These are phyloP conservation scores for Gossypium mustelinum DNA, from an alignment of 345 rosid species.

Conservation along the genomic window DNA sequence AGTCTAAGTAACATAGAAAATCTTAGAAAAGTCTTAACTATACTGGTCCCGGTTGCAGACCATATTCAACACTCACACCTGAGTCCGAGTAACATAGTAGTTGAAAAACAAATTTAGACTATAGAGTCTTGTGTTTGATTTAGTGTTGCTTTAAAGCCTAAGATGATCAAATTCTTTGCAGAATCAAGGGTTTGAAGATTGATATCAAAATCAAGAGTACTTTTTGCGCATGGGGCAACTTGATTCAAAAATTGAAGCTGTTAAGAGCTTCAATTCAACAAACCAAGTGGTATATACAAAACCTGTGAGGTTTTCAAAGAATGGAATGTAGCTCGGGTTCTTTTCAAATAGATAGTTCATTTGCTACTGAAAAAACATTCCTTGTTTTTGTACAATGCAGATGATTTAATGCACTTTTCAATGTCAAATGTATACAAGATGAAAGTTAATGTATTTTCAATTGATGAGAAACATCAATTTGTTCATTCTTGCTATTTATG, in stretches of 20 bases:
- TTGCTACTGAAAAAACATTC: too few relatives aligned
- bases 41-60: too few relatives aligned
- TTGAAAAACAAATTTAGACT: neutral
- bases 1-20: too few relatives aligned
- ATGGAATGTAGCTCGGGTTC: neutral
- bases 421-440: too few relatives aligned
- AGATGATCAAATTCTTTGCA: slow-evolving; percentile 2
- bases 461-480: neutral
- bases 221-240: neutral
- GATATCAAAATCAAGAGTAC: neutral
- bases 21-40: too few relatives aligned
- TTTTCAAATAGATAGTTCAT: too few relatives aligned
- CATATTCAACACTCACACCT: too few relatives aligned
- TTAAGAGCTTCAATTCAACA: neutral
- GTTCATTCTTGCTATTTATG: neutral
- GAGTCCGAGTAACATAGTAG: neutral
- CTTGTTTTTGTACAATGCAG: too few relatives aligned
- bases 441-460: neutral
- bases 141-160: neutral
- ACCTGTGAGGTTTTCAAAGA: neutral
- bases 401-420: too few relatives aligned
- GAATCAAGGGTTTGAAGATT: slow-evolving; percentile 14
- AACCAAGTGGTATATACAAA: neutral
- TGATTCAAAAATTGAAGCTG: neutral
- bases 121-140: neutral